Evolutionary conservation across 148 eudicot genomes (phyloP).

Genomic region (Pouteria glomerata): DNA sequence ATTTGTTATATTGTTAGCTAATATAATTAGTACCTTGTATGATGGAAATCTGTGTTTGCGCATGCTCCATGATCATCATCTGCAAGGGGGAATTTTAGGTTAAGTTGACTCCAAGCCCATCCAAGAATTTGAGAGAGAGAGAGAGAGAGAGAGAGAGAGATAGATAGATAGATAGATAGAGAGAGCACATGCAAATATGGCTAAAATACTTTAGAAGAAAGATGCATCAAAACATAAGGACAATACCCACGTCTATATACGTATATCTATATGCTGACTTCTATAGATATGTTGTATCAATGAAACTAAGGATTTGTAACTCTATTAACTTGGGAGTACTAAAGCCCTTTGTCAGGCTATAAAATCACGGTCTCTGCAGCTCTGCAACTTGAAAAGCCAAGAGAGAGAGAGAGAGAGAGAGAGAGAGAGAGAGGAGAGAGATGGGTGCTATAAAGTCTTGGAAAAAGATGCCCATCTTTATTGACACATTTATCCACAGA

Average conservation of each 20-base stretch:
- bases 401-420: conserved; percentile 5
- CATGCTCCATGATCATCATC: conserved; percentile 33
- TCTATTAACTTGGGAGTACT: not conserved
- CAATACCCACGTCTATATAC: too few species aligned
- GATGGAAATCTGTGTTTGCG: conserved; percentile 26
- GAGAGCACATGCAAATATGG: not conserved
- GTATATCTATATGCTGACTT: not conserved
- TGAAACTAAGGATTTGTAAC: not conserved
- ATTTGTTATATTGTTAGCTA: conserved; percentile 9
- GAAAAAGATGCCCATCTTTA: conserved; percentile 34
- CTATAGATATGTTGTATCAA: not conserved
- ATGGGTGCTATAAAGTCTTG: conserved; percentile 22
- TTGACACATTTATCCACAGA: conserved; percentile 27
- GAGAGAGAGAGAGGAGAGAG: conserved; percentile 14
- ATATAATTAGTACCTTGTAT: conserved; percentile 23
- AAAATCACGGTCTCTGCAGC: conserved; percentile 15
- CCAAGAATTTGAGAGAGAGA: not conserved
- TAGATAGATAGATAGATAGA: conserved; percentile 8
- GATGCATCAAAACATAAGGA: too few species aligned
- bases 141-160: conserved; percentile 9
- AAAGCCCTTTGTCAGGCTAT: conserved; percentile 17
- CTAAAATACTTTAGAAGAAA: too few species aligned
- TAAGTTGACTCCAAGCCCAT: not conserved
- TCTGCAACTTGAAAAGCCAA: conserved; percentile 24
- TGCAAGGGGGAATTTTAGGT: conserved; percentile 16